A percentile compares a stretch with the other conserved stretches of the same genome.
Conservation (phyloP, 179 eudicot species). For the Vitellaria paradoxa region DNA sequence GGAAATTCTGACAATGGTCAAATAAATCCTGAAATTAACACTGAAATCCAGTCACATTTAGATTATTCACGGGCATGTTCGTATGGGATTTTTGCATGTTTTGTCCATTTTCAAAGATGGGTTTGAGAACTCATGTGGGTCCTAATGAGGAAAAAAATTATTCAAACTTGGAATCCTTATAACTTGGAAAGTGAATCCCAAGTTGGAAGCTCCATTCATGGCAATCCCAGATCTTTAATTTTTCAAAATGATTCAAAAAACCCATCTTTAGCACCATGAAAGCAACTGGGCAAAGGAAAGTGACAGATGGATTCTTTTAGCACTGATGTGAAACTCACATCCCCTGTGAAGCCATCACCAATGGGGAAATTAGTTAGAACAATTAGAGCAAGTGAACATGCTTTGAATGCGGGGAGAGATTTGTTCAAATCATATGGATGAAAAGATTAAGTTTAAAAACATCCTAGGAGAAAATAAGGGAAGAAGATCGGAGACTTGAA, state of each 20-base stretch:
- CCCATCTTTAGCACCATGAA: too few species aligned
- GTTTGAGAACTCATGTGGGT: slow-evolving; percentile 21
- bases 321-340: too few species aligned
- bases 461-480: neutral
- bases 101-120: slow-evolving; percentile 59
- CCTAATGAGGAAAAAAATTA: slow-evolving; percentile 21
- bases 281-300: too few species aligned
- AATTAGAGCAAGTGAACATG: slow-evolving; percentile 40
- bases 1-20: too few species aligned
- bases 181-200: too few species aligned
- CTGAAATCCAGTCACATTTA: slow-evolving; percentile 10
- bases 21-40: slow-evolving; percentile 16
- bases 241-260: too few species aligned
- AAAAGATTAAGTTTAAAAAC: slow-evolving; percentile 2
- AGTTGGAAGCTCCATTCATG: too few species aligned
- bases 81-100: slow-evolving; percentile 32
- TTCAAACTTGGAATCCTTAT: too few species aligned
- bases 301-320: too few species aligned
- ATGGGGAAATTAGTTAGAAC: slow-evolving; percentile 84
- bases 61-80: slow-evolving; percentile 23
- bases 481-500: neutral
- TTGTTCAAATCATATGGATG: slow-evolving; percentile 10
- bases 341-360: neutral
- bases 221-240: too few species aligned
- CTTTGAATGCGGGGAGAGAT: slow-evolving; percentile 15